A percentile compares a stretch with the other conserved stretches of the same genome.
Evolutionary conservation across 495 filamentous ascomycete genomes (phyloP).

Genomic region (Penicillium fimorum): DNA sequence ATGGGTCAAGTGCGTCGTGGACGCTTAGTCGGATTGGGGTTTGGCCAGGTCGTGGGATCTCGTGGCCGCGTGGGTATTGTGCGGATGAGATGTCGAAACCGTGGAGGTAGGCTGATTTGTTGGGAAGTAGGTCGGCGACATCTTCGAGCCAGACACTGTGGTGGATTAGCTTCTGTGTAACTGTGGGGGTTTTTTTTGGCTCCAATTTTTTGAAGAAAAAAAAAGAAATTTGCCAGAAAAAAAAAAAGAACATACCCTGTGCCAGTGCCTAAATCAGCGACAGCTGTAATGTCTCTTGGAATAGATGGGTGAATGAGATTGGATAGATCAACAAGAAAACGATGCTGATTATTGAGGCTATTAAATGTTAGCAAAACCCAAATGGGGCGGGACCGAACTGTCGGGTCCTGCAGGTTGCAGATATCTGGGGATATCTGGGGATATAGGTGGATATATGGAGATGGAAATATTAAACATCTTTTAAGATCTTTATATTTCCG

Average conservation of each 20-base stretch:
- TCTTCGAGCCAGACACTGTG: constrained; percentile 30
- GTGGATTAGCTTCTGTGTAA: not conserved
- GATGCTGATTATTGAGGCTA: constrained; percentile 32
- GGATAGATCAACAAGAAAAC: constrained; percentile 22
- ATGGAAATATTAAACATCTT: too few relatives aligned
- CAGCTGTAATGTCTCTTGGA: constrained; percentile 17
- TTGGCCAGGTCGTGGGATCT: constrained; percentile 3
- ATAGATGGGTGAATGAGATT: constrained; percentile 33
- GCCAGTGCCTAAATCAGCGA: constrained; percentile 42
- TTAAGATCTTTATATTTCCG: too few relatives aligned
- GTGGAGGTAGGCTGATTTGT: constrained; percentile 22
- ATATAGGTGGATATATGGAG: not conserved
- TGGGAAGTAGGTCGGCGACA: constrained; percentile 15
- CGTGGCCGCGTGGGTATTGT: constrained; percentile 24
- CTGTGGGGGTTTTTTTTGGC: not conserved
- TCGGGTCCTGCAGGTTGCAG: not conserved
- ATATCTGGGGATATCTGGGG: not conserved
- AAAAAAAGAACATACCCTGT: constrained; percentile 30
- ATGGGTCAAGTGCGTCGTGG: constrained; percentile 33
- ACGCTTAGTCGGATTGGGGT: constrained; percentile 20
- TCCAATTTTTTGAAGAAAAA: not conserved
- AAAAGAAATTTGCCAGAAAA: constrained; percentile 18
- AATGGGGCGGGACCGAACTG: not conserved
- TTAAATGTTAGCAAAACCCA: not conserved
- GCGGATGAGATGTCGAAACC: constrained; percentile 40